Evolutionary conservation across 495 filamentous ascomycete genomes (phyloP), one percentile per base, ranked within the genome.

Genomic region (Niebla homalea): DNA sequence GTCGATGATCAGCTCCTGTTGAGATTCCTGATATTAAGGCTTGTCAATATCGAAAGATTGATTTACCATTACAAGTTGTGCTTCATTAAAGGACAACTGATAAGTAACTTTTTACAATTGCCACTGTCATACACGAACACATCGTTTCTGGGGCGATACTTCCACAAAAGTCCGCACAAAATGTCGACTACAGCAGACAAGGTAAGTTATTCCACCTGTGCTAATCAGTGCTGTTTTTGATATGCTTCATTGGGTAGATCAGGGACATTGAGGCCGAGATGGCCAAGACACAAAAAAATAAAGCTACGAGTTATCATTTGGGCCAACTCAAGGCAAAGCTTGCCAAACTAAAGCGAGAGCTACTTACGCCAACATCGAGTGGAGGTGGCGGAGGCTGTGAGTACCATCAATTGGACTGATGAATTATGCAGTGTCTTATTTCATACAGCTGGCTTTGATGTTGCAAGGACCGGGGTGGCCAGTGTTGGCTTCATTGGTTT

Each of bases 111-210:
- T n/a, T n/a, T n/a, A n/a, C n/a, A n/a, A 1, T 29, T 29, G 26
- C 26, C 26, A 29, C 26, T 29, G 10, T 3, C 26, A 10, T 29
- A 29, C 26, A 29, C 26, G 26, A 29, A 10, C 26, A 6, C 26
- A 29, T 29, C 26, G 5, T 29, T 10, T 29, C 26, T 10, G 26
- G 20, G 5, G 10, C 5, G 1, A 29, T 3, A 29, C 26, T 29
- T n/a, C n/a, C n/a, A 29, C 5, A 1, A 29, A 29, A 11, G 14
- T 32, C 29, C 7, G 5, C 12, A 44, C 45, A 87, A 68, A 54
- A 96, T 96, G 89, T 74, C 89, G 75, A 96, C 89, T 52, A 96
- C 89, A 38, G 87, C 93, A 61, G 89, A 96, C 51, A 96, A 96
- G 85, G 87, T 88, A 62, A 56, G 73, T 64, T 25, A 32, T 44